These are phyloP conservation scores for Eucalyptus microcorys DNA, from an alignment of 345 rosid genomes.

Conservation along the genomic window DNA sequence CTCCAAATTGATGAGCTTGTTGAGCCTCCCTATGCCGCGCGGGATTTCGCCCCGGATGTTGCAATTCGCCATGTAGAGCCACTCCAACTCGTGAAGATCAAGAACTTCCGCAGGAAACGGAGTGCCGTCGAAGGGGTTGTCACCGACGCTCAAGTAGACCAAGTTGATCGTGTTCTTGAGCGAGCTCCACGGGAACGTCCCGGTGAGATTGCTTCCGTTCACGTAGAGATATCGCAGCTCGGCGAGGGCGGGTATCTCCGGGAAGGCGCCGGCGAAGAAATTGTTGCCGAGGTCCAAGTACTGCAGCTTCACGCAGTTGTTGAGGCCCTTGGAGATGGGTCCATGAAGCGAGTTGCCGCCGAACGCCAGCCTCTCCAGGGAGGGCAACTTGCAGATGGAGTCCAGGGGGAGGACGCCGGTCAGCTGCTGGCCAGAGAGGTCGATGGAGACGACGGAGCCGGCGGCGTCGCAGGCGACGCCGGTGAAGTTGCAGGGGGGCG, in stretches of 20 bases:
- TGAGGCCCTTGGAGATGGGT: not conserved
- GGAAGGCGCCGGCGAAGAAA: not conserved
- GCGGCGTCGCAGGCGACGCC: slow-evolving; percentile 15
- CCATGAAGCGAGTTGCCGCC: not conserved
- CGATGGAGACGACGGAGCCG: slow-evolving; percentile 16
- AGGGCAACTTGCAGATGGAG: not conserved
- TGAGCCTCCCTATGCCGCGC: slow-evolving; percentile 13
- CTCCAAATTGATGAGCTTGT: slow-evolving; percentile 18
- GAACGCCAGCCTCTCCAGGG: slow-evolving; percentile 1
- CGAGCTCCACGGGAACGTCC: slow-evolving; percentile 29
- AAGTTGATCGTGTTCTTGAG: slow-evolving; percentile 8
- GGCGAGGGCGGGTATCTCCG: slow-evolving; percentile 1
- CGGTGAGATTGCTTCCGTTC: slow-evolving; percentile 1
- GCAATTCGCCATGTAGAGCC: slow-evolving; percentile 26
- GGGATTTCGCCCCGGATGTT: slow-evolving; percentile 25
- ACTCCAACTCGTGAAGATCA: slow-evolving; percentile 8
- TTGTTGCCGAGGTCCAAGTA: slow-evolving; percentile 6
- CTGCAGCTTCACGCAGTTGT: not conserved
- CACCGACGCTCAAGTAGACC: slow-evolving; percentile 19
- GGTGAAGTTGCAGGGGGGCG: slow-evolving; percentile 4
- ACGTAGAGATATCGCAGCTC: not conserved
- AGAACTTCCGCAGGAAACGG: slow-evolving; percentile 17
- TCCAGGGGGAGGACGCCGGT: slow-evolving; percentile 3
- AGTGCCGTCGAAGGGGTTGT: slow-evolving; percentile 17
- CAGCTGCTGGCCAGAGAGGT: slow-evolving; percentile 12